A percentile compares a stretch with the other conserved stretches of the same genome.
Evolutionary conservation across 208 protist genomes (phyloP).

Genomic region (Trypanosoma boissoni): DNA sequence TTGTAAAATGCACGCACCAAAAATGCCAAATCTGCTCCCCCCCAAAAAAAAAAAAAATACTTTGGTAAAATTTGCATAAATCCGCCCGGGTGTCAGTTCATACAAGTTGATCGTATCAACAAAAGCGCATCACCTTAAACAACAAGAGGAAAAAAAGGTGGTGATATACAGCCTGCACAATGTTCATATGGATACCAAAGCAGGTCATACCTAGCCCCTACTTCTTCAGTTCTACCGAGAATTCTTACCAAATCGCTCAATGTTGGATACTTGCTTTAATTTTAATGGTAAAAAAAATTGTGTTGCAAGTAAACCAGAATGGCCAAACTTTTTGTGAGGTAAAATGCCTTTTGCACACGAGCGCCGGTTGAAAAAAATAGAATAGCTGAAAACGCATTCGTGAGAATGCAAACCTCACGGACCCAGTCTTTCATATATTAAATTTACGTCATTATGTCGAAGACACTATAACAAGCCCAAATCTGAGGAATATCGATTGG

Average conservation of each 20-base stretch:
- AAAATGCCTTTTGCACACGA: conserved; percentile 5
- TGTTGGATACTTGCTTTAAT: conserved; percentile 83
- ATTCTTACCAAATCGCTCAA: conserved; percentile 32
- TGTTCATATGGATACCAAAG: conserved; percentile 31
- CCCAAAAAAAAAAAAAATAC: no score
- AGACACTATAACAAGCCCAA: conserved; percentile 19
- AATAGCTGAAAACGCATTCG: conserved; percentile 19
- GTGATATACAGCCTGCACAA: no score
- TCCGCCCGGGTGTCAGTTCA: no score
- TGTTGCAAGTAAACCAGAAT: conserved; percentile 27
- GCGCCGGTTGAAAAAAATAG: conserved; percentile 22
- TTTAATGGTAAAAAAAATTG: conserved; percentile 92
- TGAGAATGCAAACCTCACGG: no score
- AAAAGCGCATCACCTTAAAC: no score
- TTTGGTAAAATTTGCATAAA: no score
- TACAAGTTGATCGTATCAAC: no score
- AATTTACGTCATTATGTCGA: conserved; percentile 25
- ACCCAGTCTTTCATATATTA: no score
- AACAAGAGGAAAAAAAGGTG: no score
- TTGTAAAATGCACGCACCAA: no score
- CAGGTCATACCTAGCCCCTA: conserved; percentile 20
- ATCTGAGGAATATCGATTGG: conserved; percentile 23
- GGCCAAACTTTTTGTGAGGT: conserved; percentile 15
- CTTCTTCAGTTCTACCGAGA: conserved; percentile 5
- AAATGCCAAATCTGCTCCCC: no score